These are phyloP conservation scores for Eugenia klotzschiana DNA, from an alignment of 441 rosid species.

Conservation along the genomic window DNA sequence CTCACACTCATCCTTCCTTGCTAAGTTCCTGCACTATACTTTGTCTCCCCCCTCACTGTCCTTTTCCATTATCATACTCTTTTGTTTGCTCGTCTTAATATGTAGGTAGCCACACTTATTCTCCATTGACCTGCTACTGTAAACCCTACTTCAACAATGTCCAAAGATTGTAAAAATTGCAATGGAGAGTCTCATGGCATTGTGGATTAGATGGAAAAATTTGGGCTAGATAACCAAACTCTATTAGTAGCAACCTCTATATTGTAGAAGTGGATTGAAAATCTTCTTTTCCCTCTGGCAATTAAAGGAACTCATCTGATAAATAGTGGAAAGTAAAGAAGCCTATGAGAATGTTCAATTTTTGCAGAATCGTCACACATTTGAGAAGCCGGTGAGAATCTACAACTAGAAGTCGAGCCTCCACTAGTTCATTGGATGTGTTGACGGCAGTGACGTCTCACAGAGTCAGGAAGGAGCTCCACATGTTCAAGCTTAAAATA, in stretches of 20 bases:
- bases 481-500: background rate
- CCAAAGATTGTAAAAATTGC: background rate
- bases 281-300: background rate
- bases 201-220: background rate
- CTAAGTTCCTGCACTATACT: background rate
- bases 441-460: background rate
- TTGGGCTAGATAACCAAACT: background rate
- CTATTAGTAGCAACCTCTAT: background rate
- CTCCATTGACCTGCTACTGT: background rate
- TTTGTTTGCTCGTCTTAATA: background rate
- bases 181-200: background rate
- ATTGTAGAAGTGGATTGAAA: background rate
- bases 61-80: background rate
- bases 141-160: background rate
- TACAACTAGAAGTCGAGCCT: constrained; percentile 21
- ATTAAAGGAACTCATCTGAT: background rate
- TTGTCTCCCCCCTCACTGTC: background rate
- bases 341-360: background rate
- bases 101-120: background rate
- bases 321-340: background rate
- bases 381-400: constrained; percentile 56
- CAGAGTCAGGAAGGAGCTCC: background rate
- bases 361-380: constrained; percentile 53
- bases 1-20: background rate
- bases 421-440: background rate